Conservation (phyloP, 2,329 filamentous ascomycete genomes). For the Sclerotiophoma versabilis region DNA sequence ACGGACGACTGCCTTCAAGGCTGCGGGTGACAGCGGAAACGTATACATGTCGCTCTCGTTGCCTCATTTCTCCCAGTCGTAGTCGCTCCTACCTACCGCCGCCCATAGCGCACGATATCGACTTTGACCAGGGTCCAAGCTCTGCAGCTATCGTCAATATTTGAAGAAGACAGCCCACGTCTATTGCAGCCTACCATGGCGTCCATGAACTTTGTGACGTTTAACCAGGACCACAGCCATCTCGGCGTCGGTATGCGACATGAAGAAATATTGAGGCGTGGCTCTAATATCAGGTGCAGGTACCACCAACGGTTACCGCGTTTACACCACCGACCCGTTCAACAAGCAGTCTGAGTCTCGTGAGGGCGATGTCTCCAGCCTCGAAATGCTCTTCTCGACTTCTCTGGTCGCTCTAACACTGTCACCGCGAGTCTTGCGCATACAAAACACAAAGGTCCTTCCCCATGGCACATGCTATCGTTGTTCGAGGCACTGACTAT, state of each 20-base stretch:
- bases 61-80: slow-evolving; percentile 1
- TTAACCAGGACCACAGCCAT: slow-evolving; percentile 98
- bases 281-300: slow-evolving; percentile 58
- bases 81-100: slow-evolving; percentile 14
- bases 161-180: slow-evolving; percentile 4
- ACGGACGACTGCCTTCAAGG: slow-evolving; percentile 14
- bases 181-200: slow-evolving; percentile 44
- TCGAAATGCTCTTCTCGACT: slow-evolving; percentile 99
- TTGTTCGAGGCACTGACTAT: background rate
- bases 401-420: slow-evolving; percentile 93
- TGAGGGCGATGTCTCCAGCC: slow-evolving; percentile 92
- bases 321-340: slow-evolving; percentile 97
- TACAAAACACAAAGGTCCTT: slow-evolving; percentile 93
- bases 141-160: slow-evolving; percentile 15
- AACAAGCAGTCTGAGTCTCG: slow-evolving; percentile 93
- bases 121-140: slow-evolving; percentile 28
- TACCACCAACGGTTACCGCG: slow-evolving; percentile 91
- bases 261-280: background rate
- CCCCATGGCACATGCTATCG: background rate
- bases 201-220: slow-evolving; percentile 93
- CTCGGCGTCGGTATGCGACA: slow-evolving; percentile 81
- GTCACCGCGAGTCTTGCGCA: slow-evolving; percentile 89
- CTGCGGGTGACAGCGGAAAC: slow-evolving; percentile 11
- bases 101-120: slow-evolving; percentile 16
- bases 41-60: slow-evolving; percentile 23